These are phyloP conservation scores for Breviolum minutum DNA, from an alignment of 73 alveolate genomes.

Conservation along the genomic window DNA sequence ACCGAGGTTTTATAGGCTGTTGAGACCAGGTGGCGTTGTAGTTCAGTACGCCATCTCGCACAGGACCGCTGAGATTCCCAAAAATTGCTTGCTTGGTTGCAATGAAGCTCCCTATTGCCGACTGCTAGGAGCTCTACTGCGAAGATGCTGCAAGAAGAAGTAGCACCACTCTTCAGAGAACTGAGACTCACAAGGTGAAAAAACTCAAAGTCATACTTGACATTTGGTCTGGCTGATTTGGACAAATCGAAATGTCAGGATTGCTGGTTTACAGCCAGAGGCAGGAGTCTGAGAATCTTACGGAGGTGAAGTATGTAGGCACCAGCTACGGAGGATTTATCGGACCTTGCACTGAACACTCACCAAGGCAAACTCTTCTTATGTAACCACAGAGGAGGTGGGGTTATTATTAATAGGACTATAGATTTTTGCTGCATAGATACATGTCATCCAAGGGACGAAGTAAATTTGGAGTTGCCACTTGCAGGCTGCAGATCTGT, in stretches of 20 bases:
- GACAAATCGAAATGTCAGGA: neutral
- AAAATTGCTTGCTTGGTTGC: too few species aligned
- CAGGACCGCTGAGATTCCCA: neutral
- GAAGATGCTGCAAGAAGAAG: constrained; percentile 5
- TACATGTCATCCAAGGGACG: neutral
- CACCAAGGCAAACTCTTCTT: constrained; percentile 51
- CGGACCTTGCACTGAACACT: neutral
- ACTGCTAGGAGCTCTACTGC: constrained; percentile 32
- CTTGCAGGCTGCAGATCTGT: constrained; percentile 54
- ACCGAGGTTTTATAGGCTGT: constrained; percentile 51
- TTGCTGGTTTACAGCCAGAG: constrained; percentile 46
- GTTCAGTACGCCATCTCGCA: constrained; percentile 80
- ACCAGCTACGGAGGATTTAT: neutral
- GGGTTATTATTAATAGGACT: neutral
- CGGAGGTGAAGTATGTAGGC: neutral
- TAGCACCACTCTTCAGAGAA: constrained; percentile 58
- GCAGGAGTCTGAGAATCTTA: neutral
- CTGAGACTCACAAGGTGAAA: constrained; percentile 39
- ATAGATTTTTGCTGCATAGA: too few species aligned
- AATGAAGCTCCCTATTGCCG: too few species aligned
- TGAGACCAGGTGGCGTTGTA: constrained; percentile 43
- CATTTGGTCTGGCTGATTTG: neutral
- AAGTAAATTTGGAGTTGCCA: neutral
- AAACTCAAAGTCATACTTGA: neutral
- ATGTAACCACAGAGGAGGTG: constrained; percentile 72